Evolutionary conservation across 2,329 filamentous ascomycete genomes (phyloP), one percentile per base, ranked within the genome.

Genomic region (Penicillium janthinellum): DNA sequence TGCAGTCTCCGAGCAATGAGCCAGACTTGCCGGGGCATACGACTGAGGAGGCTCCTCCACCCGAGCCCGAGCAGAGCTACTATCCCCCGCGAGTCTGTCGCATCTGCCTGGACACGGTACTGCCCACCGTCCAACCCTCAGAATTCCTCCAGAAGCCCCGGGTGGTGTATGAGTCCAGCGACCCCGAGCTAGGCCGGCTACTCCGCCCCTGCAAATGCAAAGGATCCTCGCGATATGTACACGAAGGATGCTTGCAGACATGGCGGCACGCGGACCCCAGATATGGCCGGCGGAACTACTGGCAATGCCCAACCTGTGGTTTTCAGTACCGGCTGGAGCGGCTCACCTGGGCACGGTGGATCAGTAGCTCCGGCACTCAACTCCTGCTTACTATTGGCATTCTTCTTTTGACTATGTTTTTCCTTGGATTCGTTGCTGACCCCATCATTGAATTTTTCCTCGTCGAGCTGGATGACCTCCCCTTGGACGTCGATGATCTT

Each of bases 121-220:
- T 80, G 59, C 85, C 88, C 35, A 87, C 85, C n/a, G 84, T 84
- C 63, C 79, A 85, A 63, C 76, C 81, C 22, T 83, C 86, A 25
- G 79, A 80, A 25, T 82, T 87, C 54, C 75, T 90, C 45, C 83
- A 87, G 64, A 73, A 73, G 44, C 83, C 86, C 17, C 81, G 82
- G 52, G 86, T 89, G 48, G 81, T 82, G 20, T 96, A 96, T 71
- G 83, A 88, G 54, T 93, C 91, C 25, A 86, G 90, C 62, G 90
- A 91, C 65, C 83, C 87, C 6, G 83, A 88, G 64, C 84, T 89
- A 34, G 91, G 91, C 41, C 88, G 92, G 53, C 81, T 99, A 31
- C 85, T 98, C 68, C 90, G 90, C 56, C 95, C 95, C 38, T 99
- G 95, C 82, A 88, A 89, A 78, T 99, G 95, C 83, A 96, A 91